phyloP scores from a whole-genome alignment of 2,329 filamentous ascomycete species.

The Aspergillus fructus region DNA sequence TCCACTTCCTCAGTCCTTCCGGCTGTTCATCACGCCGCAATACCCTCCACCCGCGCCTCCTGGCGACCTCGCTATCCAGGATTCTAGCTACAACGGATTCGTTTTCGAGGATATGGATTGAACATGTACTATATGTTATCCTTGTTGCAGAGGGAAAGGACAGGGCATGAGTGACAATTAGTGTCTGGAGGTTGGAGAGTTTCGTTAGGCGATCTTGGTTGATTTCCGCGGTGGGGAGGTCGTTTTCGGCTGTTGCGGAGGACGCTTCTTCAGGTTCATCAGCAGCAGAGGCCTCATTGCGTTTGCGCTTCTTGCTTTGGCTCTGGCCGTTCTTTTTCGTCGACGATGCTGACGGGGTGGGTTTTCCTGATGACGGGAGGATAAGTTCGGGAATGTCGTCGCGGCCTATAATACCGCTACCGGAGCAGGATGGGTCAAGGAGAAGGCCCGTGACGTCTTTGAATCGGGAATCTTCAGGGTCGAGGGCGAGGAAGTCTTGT shows the following conservation, averaged over 20 bases:
- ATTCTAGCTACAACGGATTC: constrained; percentile 77
- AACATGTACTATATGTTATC: constrained; percentile 93
- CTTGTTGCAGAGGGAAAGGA: constrained; percentile 70
- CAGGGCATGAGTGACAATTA: constrained; percentile 80
- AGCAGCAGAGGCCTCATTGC: constrained; percentile 11
- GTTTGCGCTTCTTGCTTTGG: constrained; percentile 46
- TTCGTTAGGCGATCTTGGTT: constrained; percentile 66
- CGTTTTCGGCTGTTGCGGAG: constrained; percentile 38
- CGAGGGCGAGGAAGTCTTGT: constrained; percentile 77
- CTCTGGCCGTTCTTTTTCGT: constrained; percentile 13
- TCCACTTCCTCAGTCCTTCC: constrained; percentile 73
- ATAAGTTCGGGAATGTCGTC: constrained; percentile 73
- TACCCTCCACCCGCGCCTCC: constrained; percentile 72
- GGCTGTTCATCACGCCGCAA: constrained; percentile 71
- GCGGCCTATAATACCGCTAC: constrained; percentile 88
- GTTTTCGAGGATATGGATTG: constrained; percentile 82
- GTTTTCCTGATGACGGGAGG: constrained; percentile 43
- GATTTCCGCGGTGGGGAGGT: constrained; percentile 36
- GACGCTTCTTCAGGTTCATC: constrained; percentile 9
- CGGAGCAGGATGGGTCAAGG: constrained; percentile 92
- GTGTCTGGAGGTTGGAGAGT: constrained; percentile 77
- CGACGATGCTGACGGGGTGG: constrained; percentile 20
- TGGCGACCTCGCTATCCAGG: constrained; percentile 66
- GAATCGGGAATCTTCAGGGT: constrained; percentile 64
- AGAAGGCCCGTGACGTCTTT: constrained; percentile 75